Evolutionary conservation across 805 yeast genomes (phyloP), one percentile per base, ranked within the genome.

Genomic region (Pichia ethanolica): DNA sequence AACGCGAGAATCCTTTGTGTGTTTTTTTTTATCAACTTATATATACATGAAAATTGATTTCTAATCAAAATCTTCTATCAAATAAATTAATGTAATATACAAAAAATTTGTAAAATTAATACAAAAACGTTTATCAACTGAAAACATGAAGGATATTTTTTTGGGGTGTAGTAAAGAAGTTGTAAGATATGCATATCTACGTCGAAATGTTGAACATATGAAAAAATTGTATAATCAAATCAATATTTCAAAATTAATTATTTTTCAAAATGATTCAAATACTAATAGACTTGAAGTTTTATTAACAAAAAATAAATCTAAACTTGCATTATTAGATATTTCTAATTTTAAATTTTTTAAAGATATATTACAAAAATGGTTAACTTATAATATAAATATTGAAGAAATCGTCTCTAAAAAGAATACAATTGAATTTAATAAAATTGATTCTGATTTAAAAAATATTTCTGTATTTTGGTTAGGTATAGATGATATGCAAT

Each of bases 111-210:
- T 20, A 20, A 3, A 20, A 20, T 20, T 20, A 20, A 20, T 20
- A 20, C 20, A 20, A 20, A 2, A 20, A 20, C 20, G 20, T 20
- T 3, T 20, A 20, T 20, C 20, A 20, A 20, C 3, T 20, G 20
- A 3, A 20, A 20, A 20, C 26, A 53, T 53, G 56, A 32, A 50
- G 14, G 55, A 53, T 37, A 52, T 53, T 20, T 48, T 51, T 33
- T 50, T 50, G 32, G 53, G 53, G 1, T 34, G 47, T 27, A 46
- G 43, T 12, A 63, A 66, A 51, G 78, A 77, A 6, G 67, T 85
- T 49, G 82, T 83, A 62, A 66, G 91, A 50, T 78, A 84, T 6
- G 76, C 84, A 14, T 85, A 82, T 56, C 65, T 83, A 45, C 67
- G 91, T 36, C 77, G 77, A 27, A 78, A 83, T 59, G 42, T 64